Conservation (phyloP, 1,284 basidiomycete species). For the Mycosarcoma maydis region DNA sequence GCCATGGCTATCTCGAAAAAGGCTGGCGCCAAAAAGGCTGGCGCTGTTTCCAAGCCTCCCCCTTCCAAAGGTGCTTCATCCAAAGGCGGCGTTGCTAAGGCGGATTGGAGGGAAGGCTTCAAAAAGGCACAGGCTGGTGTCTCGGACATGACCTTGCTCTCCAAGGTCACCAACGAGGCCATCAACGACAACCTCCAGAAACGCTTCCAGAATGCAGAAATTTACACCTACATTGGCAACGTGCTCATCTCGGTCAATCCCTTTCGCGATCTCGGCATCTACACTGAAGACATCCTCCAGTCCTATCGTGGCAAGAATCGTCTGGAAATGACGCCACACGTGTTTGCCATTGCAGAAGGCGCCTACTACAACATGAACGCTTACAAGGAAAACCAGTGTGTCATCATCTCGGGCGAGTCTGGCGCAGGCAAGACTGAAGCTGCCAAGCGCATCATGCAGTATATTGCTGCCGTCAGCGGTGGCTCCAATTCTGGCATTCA, state of each 20-base stretch:
- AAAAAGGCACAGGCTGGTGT: slow-evolving; percentile 78
- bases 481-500: slow-evolving; percentile 77
- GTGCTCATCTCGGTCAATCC: slow-evolving; percentile 99
- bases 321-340: slow-evolving; percentile 96
- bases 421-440: slow-evolving; percentile 66
- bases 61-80: slow-evolving; percentile 40
- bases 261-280: slow-evolving; percentile 88
- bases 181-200: slow-evolving; percentile 98
- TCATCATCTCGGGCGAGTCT: slow-evolving; percentile 99
- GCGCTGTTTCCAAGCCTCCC: slow-evolving; percentile 50
- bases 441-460: slow-evolving; percentile 89
- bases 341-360: slow-evolving; percentile 95
- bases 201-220: slow-evolving; percentile 91
- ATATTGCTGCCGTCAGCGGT: slow-evolving; percentile 95
- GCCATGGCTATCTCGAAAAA: slow-evolving; percentile 66
- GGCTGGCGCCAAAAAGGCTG: slow-evolving; percentile 59
- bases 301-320: slow-evolving; percentile 97
- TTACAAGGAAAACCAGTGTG: slow-evolving; percentile 99
- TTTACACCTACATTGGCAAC: slow-evolving; percentile 98
- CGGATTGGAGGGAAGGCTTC: slow-evolving; percentile 66
- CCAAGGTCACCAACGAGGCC: slow-evolving; percentile 95
- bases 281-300: slow-evolving; percentile 85
- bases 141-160: slow-evolving; percentile 96
- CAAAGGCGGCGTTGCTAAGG: slow-evolving; percentile 64
- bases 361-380: slow-evolving; percentile 99